phyloP scores from a whole-genome alignment of 768 basidiomycete species.

The Dacryopinax spathularia region DNA sequence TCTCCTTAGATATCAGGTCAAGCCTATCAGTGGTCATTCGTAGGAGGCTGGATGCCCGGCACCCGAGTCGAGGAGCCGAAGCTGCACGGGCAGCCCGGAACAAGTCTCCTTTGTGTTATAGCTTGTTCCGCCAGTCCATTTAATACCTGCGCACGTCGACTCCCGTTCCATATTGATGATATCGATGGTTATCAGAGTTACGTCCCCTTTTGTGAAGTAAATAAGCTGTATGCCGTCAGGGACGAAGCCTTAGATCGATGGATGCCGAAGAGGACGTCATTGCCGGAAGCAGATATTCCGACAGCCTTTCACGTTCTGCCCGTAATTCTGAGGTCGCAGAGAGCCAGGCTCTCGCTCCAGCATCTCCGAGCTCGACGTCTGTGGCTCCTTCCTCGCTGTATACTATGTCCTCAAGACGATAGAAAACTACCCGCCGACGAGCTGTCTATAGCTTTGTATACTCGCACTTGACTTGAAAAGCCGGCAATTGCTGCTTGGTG shows the following conservation, averaged over 20 bases:
- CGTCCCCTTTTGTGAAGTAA: no score
- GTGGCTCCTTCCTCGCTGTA: neutral
- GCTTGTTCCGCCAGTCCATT: no score
- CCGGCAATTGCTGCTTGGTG: neutral
- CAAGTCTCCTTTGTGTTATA: no score
- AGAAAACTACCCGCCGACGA: neutral
- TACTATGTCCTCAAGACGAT: neutral
- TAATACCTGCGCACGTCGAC: no score
- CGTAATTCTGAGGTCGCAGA: neutral
- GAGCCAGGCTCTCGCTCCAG: neutral
- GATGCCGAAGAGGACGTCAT: neutral
- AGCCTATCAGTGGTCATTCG: slow-evolving; percentile 4
- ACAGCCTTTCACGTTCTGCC: neutral
- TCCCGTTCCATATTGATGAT: no score
- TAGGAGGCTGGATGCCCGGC: neutral
- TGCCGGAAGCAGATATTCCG: neutral
- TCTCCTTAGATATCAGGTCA: slow-evolving; percentile 8
- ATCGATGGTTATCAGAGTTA: no score
- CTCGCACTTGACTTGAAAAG: neutral
- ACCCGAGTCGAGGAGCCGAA: neutral
- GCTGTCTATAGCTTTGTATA: neutral
- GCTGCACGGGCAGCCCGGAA: no score
- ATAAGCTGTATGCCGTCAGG: no score
- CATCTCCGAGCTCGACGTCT: neutral
- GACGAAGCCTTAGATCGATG: neutral